Percentiles rank a stretch among this genome's conserved stretches.
These are phyloP conservation scores for Clavariopsis aquatica DNA, from an alignment of 495 filamentous ascomycete species.

Conservation along the genomic window DNA sequence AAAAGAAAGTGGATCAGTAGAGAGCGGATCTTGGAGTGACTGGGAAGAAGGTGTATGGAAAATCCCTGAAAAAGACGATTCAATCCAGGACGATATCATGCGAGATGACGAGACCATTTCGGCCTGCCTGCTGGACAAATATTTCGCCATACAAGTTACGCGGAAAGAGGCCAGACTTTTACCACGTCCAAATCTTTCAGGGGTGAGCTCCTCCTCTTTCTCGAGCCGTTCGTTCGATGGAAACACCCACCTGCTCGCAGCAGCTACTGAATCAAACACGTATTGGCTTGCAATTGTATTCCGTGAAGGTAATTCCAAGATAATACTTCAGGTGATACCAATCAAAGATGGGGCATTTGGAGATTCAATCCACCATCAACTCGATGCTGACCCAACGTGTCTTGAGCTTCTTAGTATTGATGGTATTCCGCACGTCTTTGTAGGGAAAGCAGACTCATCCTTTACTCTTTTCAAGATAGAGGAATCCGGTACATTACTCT, in stretches of 20 bases:
- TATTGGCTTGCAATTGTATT: slow-evolving; percentile 14
- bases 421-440: slow-evolving; percentile 18
- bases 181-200: not conserved
- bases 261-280: slow-evolving; percentile 25
- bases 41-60: slow-evolving; percentile 21
- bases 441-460: slow-evolving; percentile 8
- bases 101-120: slow-evolving; percentile 35
- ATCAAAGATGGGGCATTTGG: slow-evolving; percentile 12
- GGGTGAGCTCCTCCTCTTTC: slow-evolving; percentile 8
- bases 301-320: not conserved
- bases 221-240: not conserved
- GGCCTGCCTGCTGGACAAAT: slow-evolving; percentile 16
- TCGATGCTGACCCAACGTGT: slow-evolving; percentile 30
- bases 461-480: slow-evolving; percentile 12
- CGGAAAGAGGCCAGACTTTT: slow-evolving; percentile 16
- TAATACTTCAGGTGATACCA: slow-evolving; percentile 12
- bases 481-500: slow-evolving; percentile 6
- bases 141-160: slow-evolving; percentile 39
- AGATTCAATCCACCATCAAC: not conserved
- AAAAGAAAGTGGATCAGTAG: not conserved
- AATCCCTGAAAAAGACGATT: slow-evolving; percentile 12
- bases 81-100: slow-evolving; percentile 28
- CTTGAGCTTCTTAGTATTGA: slow-evolving; percentile 22
- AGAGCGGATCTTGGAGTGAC: slow-evolving; percentile 11
- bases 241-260: slow-evolving; percentile 20